Conservation (phyloP, 148 eudicot species). For the Polygonum aviculare region DNA sequence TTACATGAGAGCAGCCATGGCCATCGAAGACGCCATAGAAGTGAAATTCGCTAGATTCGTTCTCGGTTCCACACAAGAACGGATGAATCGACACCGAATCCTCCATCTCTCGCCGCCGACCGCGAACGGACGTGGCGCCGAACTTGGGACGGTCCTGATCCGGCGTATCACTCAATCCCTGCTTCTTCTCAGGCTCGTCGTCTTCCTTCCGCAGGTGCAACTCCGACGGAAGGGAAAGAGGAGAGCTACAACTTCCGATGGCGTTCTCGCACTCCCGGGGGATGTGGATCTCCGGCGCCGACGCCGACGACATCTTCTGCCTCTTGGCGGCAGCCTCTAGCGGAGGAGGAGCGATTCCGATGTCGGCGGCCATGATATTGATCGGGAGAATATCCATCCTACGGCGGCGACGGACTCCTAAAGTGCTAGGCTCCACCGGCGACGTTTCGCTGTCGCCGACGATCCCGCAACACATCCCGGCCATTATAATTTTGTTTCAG, state of each 20-base stretch:
- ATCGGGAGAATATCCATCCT: constrained; percentile 43
- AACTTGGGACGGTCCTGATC: constrained; percentile 31
- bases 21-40: constrained; percentile 51
- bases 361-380: constrained; percentile 28
- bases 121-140: constrained; percentile 61
- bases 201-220: neutral
- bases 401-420: constrained; percentile 31
- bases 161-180: neutral
- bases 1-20: constrained; percentile 46
- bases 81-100: constrained; percentile 65
- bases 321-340: constrained; percentile 7
- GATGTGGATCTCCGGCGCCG: constrained; percentile 7
- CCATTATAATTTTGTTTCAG: constrained; percentile 28
- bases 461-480: constrained; percentile 73
- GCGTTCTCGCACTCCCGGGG: constrained; percentile 15
- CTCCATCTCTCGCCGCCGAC: constrained; percentile 84
- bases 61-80: constrained; percentile 17
- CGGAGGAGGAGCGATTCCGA: neutral
- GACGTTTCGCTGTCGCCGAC: constrained; percentile 51
- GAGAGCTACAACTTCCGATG: neutral
- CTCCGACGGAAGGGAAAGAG: neutral
- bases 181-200: neutral
- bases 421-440: constrained; percentile 38
- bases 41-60: constrained; percentile 19
- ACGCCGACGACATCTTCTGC: constrained; percentile 9